Percentiles rank a stretch among this genome's conserved stretches.
Conservation (phyloP, 2,329 filamentous ascomycete genomes). For the Colletotrichum sp. region DNA sequence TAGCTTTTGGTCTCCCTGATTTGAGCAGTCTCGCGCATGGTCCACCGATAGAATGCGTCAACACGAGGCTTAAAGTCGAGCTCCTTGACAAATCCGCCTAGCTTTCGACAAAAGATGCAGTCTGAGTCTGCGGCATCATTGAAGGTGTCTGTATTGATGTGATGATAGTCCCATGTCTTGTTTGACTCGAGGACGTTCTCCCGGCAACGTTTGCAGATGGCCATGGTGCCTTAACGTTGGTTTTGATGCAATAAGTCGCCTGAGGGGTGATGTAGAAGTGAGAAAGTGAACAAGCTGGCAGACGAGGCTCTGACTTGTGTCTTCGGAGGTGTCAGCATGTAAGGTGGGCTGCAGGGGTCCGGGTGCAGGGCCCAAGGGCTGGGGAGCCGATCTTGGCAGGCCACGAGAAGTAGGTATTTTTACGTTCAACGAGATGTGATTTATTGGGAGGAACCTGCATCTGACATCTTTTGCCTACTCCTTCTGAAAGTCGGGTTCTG, state of each 20-base stretch:
- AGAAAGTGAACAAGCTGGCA: background rate
- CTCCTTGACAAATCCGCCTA: background rate
- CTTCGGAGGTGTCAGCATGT: too few relatives aligned
- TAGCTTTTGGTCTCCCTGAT: background rate
- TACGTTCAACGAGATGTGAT: too few relatives aligned
- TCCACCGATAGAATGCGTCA: background rate
- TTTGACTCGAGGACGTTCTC: background rate
- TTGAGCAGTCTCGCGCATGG: background rate
- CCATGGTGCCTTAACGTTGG: background rate
- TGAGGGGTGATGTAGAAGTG: background rate
- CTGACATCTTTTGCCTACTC: too few relatives aligned
- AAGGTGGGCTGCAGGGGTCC: too few relatives aligned
- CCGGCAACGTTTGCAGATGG: background rate
- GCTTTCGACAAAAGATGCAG: background rate
- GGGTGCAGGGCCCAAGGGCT: too few relatives aligned
- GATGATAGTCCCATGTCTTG: background rate
- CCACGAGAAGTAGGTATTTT: too few relatives aligned
- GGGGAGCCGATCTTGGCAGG: too few relatives aligned
- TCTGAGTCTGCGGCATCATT: background rate
- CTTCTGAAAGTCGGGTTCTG: too few relatives aligned
- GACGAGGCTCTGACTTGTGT: background rate
- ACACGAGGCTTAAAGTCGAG: background rate
- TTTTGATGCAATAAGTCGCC: too few relatives aligned
- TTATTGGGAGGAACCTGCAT: too few relatives aligned
- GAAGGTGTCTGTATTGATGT: background rate